Evolutionary conservation across 768 basidiomycete species (phyloP).

Genomic region (Ramaria sp.): DNA sequence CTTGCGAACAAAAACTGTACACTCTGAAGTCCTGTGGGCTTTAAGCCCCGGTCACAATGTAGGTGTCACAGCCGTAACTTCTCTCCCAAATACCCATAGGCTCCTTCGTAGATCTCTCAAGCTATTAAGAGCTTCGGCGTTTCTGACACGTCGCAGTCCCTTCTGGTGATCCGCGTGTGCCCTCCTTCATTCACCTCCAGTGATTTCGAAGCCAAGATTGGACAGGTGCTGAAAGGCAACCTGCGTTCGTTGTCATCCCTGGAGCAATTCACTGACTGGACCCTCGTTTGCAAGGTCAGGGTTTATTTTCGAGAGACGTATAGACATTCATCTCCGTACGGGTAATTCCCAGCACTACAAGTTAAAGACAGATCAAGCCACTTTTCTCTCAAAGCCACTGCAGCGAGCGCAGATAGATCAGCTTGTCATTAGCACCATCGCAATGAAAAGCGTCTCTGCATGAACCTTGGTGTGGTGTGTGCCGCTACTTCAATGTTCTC

Average conservation of each 20-base stretch:
- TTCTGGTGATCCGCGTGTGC: conserved; percentile 65
- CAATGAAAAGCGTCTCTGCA: conserved; percentile 60
- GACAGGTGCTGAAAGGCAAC: conserved; percentile 45
- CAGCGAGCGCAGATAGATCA: conserved; percentile 42
- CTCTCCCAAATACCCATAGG: not conserved
- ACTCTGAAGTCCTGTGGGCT: conserved; percentile 84
- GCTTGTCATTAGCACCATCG: conserved; percentile 68
- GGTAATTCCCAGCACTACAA: conserved; percentile 18
- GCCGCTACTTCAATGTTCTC: no score
- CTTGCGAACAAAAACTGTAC: conserved; percentile 75
- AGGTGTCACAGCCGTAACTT: conserved; percentile 12
- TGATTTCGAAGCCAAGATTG: conserved; percentile 41
- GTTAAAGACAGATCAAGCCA: conserved; percentile 38
- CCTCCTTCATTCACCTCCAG: conserved; percentile 22
- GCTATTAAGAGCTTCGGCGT: conserved; percentile 81
- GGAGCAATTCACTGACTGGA: conserved; percentile 53
- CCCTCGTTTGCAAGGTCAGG: conserved; percentile 59
- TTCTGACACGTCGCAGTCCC: conserved; percentile 46
- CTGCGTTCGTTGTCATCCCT: conserved; percentile 37
- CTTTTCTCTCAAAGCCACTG: conserved; percentile 2
- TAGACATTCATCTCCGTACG: conserved; percentile 17
- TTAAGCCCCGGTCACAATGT: conserved; percentile 86
- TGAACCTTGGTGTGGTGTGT: no score
- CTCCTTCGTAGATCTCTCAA: conserved; percentile 64
- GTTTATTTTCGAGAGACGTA: no score